Evolutionary conservation across 1,139 yeast genomes (phyloP), one percentile per base, ranked within the genome.

Genomic region (Geotrichum restrictum): DNA sequence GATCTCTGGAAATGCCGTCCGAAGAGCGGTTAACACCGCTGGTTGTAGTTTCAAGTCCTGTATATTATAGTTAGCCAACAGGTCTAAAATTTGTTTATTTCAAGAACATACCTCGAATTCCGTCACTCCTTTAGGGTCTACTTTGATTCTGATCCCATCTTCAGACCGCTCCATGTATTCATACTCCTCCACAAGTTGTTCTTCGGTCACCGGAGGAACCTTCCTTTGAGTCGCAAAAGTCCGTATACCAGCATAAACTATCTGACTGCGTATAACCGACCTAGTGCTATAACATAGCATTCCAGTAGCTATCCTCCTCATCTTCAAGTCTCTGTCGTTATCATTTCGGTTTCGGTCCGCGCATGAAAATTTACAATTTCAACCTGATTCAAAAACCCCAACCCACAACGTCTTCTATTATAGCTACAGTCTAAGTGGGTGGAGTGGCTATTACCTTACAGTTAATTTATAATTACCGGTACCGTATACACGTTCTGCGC

Each of bases 91-190:
- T 1, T 8, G 10, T 32, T 6, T 3, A 41, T 21, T 7, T 19
- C 33, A 8, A 43, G 10, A 33, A 41, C 51, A 19, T 16, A 48
- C 52, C 19, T 49, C 54, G 53, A 64, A 62, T 1, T 56, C 46
- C 21, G 51, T 48, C 4, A 57, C 62, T 10, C 46, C 49, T 19
- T 50, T 59, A 6, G 67, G 68, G 46, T 64, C 66, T 11, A 59
- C 52, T 38, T 56, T 56, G 8, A 62, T 54, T 8, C 39, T 52
- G 22, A 51, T 48, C 31, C 46, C 37, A 16, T 45, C 37, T 24
- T 42, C 45, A 8, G 36, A 36, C 24, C 16, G 24, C 31, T 38
- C 36, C 45, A 46, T 34, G 19, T 41, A 21, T 16, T 51, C 50
- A 27, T 21, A 33, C 14, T 49, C 52, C 21, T 11, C 37, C 4